Percentiles rank a stretch among this genome's conserved stretches.
These are phyloP conservation scores for Ogataea corticis DNA, from an alignment of 805 yeast species.

Conservation along the genomic window DNA sequence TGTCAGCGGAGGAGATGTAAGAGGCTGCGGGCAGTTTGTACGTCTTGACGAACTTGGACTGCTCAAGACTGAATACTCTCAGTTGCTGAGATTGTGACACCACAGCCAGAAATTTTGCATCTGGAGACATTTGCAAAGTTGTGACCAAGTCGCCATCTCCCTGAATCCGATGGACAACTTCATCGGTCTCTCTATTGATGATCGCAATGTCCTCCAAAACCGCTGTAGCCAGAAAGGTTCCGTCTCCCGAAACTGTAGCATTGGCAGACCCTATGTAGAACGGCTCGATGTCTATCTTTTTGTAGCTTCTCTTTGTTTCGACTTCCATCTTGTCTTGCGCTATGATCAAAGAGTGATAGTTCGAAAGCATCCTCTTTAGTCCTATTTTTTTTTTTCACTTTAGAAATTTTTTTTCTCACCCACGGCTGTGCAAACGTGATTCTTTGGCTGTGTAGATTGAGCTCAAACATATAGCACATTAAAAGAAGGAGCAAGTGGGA, in stretches of 20 bases:
- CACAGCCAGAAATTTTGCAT: conserved; percentile 66
- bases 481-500: too few species aligned
- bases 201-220: conserved; percentile 74
- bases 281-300: conserved; percentile 62
- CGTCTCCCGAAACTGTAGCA: conserved; percentile 66
- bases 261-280: conserved; percentile 84
- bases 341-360: neutral
- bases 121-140: conserved; percentile 72
- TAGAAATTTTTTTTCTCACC: conserved; percentile 2
- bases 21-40: conserved; percentile 77
- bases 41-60: conserved; percentile 44
- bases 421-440: conserved; percentile 1
- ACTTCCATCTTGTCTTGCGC: conserved; percentile 12
- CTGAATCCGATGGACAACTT: conserved; percentile 58
- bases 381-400: conserved; percentile 3
- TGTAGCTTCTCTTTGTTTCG: conserved; percentile 32
- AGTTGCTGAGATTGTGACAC: conserved; percentile 84
- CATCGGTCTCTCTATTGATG: conserved; percentile 60
- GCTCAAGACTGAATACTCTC: conserved; percentile 55
- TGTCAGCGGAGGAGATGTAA: conserved; percentile 73
- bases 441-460: too few species aligned
- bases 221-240: conserved; percentile 72
- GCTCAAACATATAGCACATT: too few species aligned
- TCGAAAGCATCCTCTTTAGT: neutral
- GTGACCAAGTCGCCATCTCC: conserved; percentile 88